Base-by-base conservation (phyloP, 179 eudicot genomes). In the Pouteria campechiana region DNA sequence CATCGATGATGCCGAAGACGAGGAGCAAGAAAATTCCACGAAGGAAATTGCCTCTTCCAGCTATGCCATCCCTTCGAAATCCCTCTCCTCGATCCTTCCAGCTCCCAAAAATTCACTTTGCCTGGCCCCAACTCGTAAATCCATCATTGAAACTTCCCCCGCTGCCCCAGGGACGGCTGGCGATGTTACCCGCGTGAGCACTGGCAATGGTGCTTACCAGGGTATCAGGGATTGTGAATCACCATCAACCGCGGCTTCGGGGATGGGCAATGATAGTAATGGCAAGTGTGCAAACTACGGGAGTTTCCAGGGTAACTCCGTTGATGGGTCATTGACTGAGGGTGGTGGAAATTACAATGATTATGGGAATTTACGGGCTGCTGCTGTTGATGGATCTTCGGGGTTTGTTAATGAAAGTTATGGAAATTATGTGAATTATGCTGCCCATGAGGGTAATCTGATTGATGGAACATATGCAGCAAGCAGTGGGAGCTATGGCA, bases 21-120 rank as follows among this genome's bases (percentile, higher is more conserved):
- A 64, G 0, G 65, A 50, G 1, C 60, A 58, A 63, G 3, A 56
- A 63, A 2, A 75, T 64, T 12, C 55, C 50, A 43, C 51, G 72
- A 37, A 60, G 50, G 20, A 77, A 65, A 57, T 67, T 38, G 42
- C 6, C 52, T 2, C 28, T 38, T 20, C 57, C 5, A 33, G 36
- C 13, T 50, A 64, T 11, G 55, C 71, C 3, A 11, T 65, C 7
- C 57, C 87, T 13, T 69, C 68, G 1, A 65, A 51, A 44, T 81
- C 87, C n/a, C 73, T 81, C 52, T 54, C 75, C 16, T 84, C 88
- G 1, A 62, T 63, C 46, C 63, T 88, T 28, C 95, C 97, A 2
- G 84, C 85, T 0, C 88, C 97, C 17, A 78, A 48, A 36, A 68
- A 60, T 18, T 75, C 85, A 0, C 59, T 17, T 34, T 68, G 32